Percentiles rank a stretch among this genome's conserved stretches.
These are phyloP conservation scores for Ustilago cynodontis DNA, from an alignment of 1,284 basidiomycete species.

Conservation along the genomic window DNA sequence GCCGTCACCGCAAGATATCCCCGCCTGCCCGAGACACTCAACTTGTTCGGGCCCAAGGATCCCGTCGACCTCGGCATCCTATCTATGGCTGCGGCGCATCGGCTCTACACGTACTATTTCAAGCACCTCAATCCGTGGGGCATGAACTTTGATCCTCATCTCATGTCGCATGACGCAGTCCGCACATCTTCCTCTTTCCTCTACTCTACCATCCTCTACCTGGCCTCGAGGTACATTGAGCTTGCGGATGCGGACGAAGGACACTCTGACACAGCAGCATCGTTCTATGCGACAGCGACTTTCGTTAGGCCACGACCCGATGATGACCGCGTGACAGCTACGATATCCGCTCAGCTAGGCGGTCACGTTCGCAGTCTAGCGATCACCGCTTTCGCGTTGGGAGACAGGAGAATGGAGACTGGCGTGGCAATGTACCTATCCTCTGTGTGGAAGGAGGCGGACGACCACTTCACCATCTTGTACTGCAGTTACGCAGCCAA, in stretches of 20 bases:
- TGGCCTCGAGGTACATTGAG: conserved; percentile 48
- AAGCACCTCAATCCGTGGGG: conserved; percentile 49
- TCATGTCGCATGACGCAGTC: conserved; percentile 44
- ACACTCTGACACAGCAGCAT: not conserved
- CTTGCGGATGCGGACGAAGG: conserved; percentile 27
- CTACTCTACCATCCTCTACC: conserved; percentile 46
- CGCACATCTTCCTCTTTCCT: conserved; percentile 45
- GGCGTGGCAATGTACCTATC: conserved; percentile 50
- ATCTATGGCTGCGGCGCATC: conserved; percentile 34
- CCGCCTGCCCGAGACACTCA: conserved; percentile 34
- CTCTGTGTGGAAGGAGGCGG: conserved; percentile 54
- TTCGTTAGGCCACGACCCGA: conserved; percentile 23
- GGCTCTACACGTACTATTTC: conserved; percentile 48
- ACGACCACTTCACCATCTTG: conserved; percentile 50
- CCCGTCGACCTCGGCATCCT: conserved; percentile 45
- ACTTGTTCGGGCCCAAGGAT: conserved; percentile 35
- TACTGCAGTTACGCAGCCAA: conserved; percentile 55
- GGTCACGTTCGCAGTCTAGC: conserved; percentile 44
- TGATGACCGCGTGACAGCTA: conserved; percentile 26
- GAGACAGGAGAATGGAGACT: conserved; percentile 45
- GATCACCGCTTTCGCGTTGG: conserved; percentile 39
- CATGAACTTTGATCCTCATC: conserved; percentile 47
- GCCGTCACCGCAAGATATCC: conserved; percentile 40
- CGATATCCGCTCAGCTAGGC: conserved; percentile 38
- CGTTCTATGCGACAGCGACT: conserved; percentile 10